Evolutionary conservation across 208 protist genomes (phyloP).

Genomic region (Vickermania ingenoplastis): DNA sequence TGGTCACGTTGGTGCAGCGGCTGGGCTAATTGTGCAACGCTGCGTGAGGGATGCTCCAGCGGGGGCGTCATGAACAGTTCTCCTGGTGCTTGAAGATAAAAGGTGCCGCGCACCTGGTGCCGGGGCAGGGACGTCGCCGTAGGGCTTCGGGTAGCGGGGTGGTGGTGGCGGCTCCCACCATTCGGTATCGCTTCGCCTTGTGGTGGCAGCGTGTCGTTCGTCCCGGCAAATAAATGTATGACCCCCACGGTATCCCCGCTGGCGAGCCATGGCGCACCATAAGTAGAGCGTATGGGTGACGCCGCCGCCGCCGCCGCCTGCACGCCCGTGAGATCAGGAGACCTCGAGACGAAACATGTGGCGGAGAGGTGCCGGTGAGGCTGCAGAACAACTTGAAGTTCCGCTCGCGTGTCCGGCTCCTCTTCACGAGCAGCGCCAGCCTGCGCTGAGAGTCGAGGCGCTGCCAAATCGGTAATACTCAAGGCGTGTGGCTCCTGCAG

Average conservation of each 20-base stretch:
- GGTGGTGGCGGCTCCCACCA: neutral
- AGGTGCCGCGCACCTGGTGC: neutral
- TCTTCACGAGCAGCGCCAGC: too few relatives aligned
- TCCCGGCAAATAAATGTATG: neutral
- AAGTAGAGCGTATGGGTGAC: neutral
- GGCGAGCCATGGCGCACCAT: neutral
- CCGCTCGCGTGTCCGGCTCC: too few relatives aligned
- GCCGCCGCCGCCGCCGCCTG: neutral
- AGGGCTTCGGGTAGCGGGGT: neutral
- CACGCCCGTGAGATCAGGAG: neutral
- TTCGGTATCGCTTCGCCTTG: neutral
- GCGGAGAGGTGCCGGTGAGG: neutral
- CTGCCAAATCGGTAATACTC: neutral
- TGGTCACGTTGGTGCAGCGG: neutral
- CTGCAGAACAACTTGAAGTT: neutral
- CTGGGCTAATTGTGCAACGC: neutral
- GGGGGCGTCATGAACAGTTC: neutral
- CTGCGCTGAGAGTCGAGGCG: too few relatives aligned
- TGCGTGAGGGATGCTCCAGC: neutral
- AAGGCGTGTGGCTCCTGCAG: neutral
- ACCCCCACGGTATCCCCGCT: neutral
- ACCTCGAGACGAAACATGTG: neutral
- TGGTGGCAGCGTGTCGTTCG: neutral
- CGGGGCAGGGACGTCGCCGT: neutral
- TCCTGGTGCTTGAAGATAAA: neutral